Evolutionary conservation across 768 basidiomycete genomes (phyloP), one percentile per base, ranked within the genome.

Genomic region (Lactarius hengduanensis): DNA sequence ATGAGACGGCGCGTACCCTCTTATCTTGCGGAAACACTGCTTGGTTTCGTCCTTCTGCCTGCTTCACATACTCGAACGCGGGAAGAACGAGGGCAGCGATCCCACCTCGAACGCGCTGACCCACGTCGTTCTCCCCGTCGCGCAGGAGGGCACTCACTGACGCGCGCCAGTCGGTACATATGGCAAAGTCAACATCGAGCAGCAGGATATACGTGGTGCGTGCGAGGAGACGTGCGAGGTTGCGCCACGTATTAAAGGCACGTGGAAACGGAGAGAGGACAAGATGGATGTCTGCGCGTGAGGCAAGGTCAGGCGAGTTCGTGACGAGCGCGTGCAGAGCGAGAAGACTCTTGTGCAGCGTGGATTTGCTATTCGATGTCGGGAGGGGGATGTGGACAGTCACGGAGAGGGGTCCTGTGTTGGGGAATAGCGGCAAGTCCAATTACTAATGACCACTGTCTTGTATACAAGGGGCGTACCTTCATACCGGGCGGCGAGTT

Each of bases 181-280:
- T 76, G 38, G 84, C 88, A 75, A 96, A 94, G 75, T 95, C 93
- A 67, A 95, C 88, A 74, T 96, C 94, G 60, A 95, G 86, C 88
- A 94, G 90, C 87, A 95, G 90, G 64, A 94, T 84, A 70, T 85
- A 92, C 69, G 90, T 84, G 9, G 94, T 94, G 16, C 91, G 84
- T 4, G 92, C 88, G 72, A 93, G 92, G 59, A 92, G 79, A 50
- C 94, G 86, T 3, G 93, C 94, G 53, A 87, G 84, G 74, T 95
- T 95, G 40, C 94, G 83, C 91, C 92, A 95, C 28, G 90, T 86
- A 76, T 96, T 96, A 80, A 96, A 89, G 57, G 76, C 76, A 45
- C 70, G 66, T 13, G 74, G 65, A 69, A 89, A 90, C 3, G 85
- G 82, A 71, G 93, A 91, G 69, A 94, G 80, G 36, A 95, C 88